These are phyloP conservation scores for Epichloe gansuensis DNA, from an alignment of 2,329 filamentous ascomycete genomes.

Conservation along the genomic window DNA sequence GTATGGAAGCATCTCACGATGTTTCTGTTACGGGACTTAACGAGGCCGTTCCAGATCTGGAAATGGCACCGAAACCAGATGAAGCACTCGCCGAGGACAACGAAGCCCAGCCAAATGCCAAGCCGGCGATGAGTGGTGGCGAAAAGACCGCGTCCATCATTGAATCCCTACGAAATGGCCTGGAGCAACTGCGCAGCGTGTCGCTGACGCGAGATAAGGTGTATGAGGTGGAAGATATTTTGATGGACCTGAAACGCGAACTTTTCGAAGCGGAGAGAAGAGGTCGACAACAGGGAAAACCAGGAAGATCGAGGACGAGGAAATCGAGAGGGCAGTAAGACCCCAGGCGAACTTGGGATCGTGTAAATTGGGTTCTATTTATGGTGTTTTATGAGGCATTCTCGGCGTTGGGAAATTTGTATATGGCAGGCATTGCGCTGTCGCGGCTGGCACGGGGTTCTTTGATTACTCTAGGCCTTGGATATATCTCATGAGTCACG, in stretches of 20 bases:
- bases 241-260: conserved; percentile 67
- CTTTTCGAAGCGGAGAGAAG: conserved; percentile 59
- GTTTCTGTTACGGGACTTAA: neutral
- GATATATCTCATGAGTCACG: neutral
- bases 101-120: conserved; percentile 5
- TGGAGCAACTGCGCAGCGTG: conserved; percentile 47
- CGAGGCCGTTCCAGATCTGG: neutral
- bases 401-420: neutral
- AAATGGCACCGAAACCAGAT: neutral
- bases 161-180: conserved; percentile 21
- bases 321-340: conserved; percentile 5
- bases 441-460: neutral
- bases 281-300: conserved; percentile 19
- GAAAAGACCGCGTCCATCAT: conserved; percentile 16
- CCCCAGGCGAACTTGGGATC: conserved; percentile 1
- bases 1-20: neutral
- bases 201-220: conserved; percentile 54
- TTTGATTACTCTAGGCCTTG: neutral
- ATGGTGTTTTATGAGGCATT: neutral
- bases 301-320: conserved; percentile 13
- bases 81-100: conserved; percentile 1
- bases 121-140: conserved; percentile 1
- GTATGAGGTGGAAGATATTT: conserved; percentile 60
- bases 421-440: neutral
- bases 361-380: neutral